Base-by-base conservation (phyloP, 75 land plant species). In the Larix kaempferi region DNA sequence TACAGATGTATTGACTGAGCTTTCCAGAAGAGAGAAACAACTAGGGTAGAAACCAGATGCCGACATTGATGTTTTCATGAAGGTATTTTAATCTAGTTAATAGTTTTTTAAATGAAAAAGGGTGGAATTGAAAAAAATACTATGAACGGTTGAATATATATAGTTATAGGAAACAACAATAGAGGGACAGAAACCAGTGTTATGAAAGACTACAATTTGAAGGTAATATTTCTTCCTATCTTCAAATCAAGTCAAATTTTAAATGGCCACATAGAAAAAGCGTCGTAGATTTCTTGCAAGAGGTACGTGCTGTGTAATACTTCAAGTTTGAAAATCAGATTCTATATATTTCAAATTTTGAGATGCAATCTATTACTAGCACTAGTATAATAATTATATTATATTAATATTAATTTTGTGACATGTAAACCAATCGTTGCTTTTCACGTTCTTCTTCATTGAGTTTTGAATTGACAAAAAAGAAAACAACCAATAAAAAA, bases 201-300 rank as follows among this genome's bases (percentile, higher is more conserved):
- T 69, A 76, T 82, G 12, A 78, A 78, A 5, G 89, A 87, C 59
- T 87, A 87, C 67, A 71, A 76, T 16, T 58, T 87, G 73, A 81
- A 82, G 88, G 89, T 87, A 69, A 16, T 0, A 44, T 6, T 44
- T 44, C 52, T 6, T 44, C 8, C 8, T 6, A 8, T 6, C 8
- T 44, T 6, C 7, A 44, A 44, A 6, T 7, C 7, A 7, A 44
- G 0, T 44, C 0, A 6, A 44, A 44, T 7, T 93, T 93, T 78
- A 83, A 81, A 78, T 92, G 95, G 65, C 95, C 93, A 5, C 85
- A 88, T 35, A 83, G 91, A 41, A 92, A 91, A 79, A 88, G 89
- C 22, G 83, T 88, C 17, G 94, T 94, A 8, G 92, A 94, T 63
- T 94, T 94, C 66, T 78, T 94, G 77, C 92, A 92, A 61, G 96